A percentile compares a stretch with the other conserved stretches of the same genome.
Evolutionary conservation across 495 filamentous ascomycete species (phyloP).

Genomic region (Aspergillus bridgeri): DNA sequence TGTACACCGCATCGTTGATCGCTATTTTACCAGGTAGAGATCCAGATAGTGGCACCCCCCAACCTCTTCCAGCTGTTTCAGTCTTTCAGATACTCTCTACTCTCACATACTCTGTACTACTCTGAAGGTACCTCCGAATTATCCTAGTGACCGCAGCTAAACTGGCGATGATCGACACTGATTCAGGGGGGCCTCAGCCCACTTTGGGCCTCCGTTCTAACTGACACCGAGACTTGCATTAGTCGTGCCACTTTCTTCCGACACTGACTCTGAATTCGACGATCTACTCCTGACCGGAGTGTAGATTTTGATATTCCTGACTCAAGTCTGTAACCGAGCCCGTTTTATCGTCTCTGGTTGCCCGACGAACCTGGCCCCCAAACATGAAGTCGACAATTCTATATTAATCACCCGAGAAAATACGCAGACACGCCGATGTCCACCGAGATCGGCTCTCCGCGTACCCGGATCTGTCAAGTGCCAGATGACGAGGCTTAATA

Average conservation of each 20-base stretch:
- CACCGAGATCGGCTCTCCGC: not conserved
- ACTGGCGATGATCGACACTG: not conserved
- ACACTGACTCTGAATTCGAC: not conserved
- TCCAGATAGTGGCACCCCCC: constrained; percentile 42
- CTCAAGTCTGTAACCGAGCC: not conserved
- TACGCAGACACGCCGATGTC: not conserved
- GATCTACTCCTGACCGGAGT: not conserved
- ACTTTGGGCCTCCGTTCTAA: not conserved
- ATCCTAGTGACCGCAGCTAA: too few relatives aligned
- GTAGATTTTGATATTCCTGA: not conserved
- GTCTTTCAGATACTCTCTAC: too few relatives aligned
- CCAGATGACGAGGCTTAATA: not conserved
- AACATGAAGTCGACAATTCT: not conserved
- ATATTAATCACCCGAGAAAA: not conserved
- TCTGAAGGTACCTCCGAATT: too few relatives aligned
- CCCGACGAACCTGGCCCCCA: not conserved
- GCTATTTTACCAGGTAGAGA: constrained; percentile 41
- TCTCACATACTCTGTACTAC: too few relatives aligned
- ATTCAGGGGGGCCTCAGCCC: not conserved
- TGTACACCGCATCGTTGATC: not conserved
- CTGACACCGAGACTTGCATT: not conserved
- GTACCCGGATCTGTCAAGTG: not conserved
- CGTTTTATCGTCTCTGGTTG: not conserved
- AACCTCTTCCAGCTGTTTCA: constrained; percentile 41
- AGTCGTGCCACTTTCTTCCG: not conserved